Percentiles rank a stretch among this genome's conserved stretches.
phyloP scores from a whole-genome alignment of 306 rosid genomes.

The Quercus aquifolioides region DNA sequence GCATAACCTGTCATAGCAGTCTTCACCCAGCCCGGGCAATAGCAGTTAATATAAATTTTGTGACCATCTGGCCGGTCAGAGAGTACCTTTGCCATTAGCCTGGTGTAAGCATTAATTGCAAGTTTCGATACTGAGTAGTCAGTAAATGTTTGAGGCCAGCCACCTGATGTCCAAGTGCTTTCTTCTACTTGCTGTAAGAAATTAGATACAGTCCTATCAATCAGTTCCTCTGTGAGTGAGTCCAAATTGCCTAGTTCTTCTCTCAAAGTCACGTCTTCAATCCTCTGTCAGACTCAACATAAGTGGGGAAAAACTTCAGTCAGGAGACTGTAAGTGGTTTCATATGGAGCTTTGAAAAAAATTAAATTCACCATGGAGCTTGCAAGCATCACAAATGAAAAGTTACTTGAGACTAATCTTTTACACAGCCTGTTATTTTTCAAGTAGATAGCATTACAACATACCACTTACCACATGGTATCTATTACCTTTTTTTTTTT shows the following conservation, averaged over 20 bases:
- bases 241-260: slow-evolving; percentile 51
- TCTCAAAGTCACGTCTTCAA: slow-evolving; percentile 56
- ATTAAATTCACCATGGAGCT: not conserved
- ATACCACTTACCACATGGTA: no score
- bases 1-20: slow-evolving; percentile 88
- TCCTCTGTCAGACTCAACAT: slow-evolving; percentile 37
- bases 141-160: slow-evolving; percentile 76
- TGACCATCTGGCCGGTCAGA: slow-evolving; percentile 55
- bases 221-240: slow-evolving; percentile 51
- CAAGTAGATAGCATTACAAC: no score
- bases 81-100: slow-evolving; percentile 58
- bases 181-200: slow-evolving; percentile 79
- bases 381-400: no score
- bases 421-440: no score
- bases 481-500: not conserved
- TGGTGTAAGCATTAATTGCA: slow-evolving; percentile 77
- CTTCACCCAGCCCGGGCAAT: slow-evolving; percentile 94
- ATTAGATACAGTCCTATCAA: slow-evolving; percentile 42
- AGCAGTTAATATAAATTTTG: slow-evolving; percentile 72
- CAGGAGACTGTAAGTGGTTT: slow-evolving; percentile 20
- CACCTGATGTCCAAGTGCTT: slow-evolving; percentile 73
- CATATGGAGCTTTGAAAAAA: not conserved
- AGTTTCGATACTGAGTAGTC: slow-evolving; percentile 84
- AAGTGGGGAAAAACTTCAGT: not conserved
- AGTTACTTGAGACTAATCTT: no score